Evolutionary conservation across 2,329 filamentous ascomycete species (phyloP).

Genomic region (Dothistroma pini): DNA sequence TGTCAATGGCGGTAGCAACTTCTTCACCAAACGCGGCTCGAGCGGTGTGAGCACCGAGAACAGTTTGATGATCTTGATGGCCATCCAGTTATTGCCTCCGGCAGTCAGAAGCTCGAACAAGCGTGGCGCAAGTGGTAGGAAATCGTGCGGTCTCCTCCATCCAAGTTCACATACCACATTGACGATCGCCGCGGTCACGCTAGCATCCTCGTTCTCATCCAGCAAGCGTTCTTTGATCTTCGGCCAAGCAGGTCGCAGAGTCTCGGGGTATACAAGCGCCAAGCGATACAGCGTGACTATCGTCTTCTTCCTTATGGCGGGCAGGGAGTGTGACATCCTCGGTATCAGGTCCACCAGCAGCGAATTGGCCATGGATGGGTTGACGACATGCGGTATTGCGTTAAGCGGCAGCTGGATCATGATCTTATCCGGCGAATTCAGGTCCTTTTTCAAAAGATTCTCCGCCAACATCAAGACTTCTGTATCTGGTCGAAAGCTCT

Average conservation of each 20-base stretch:
- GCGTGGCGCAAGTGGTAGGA: constrained; percentile 83
- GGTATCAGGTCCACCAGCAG: constrained; percentile 82
- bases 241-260: constrained; percentile 86
- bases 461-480: constrained; percentile 97
- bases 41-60: constrained; percentile 93
- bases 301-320: constrained; percentile 89
- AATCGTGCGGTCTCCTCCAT: constrained; percentile 90
- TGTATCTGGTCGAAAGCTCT: constrained; percentile 92
- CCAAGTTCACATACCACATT: constrained; percentile 96
- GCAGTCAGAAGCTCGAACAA: constrained; percentile 90
- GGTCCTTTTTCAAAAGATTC: constrained; percentile 93
- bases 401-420: constrained; percentile 82
- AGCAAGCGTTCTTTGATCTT: constrained; percentile 94
- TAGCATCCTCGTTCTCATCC: constrained; percentile 84
- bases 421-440: constrained; percentile 67
- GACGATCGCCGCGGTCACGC: constrained; percentile 91
- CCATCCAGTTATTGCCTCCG: constrained; percentile 98
- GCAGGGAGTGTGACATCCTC: constrained; percentile 78
- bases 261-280: constrained; percentile 94
- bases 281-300: constrained; percentile 91
- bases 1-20: constrained; percentile 84
- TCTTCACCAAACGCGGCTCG: constrained; percentile 86
- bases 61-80: constrained; percentile 97
- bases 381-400: constrained; percentile 92
- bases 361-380: constrained; percentile 84